Evolutionary conservation across 257 asterid species (phyloP), one percentile per base, ranked within the genome.

Genomic region (Solanum pennellii): DNA sequence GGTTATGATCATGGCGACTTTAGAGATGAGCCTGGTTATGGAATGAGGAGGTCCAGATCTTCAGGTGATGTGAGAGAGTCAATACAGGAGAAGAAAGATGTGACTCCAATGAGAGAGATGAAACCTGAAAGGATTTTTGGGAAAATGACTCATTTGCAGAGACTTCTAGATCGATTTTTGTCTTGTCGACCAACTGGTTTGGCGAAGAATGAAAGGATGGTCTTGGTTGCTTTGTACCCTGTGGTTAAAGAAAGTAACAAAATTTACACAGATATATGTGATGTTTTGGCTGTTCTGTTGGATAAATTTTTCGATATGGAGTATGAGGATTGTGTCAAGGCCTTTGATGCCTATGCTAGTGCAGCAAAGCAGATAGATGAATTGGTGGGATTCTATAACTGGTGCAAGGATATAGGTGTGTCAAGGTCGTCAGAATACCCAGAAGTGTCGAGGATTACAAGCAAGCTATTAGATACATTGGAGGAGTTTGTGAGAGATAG

Each of bases 401-500:
- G 95, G 96, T 94, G 96, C 86, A 94, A 92, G 92, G 96, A 94
- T 91, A 91, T 89, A 15, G 96, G 96, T 2, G 91, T 94, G 59
- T 91, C 96, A 1, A 90, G 96, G 83, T 88, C 94, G 5, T 92
- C 93, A 0, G 94, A 93, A 88, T 92, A 85, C 89, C 96, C 96
- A 1, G 95, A 94, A 86, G 94, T 94, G 82, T 93, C 91, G 88
- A 92, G 86, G 88, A 93, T 94, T 79, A 92, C 93, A 39, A 88
- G 94, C 44, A 94, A 94, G 79, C 90, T 94, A 79, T 83, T 93
- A 89, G 96, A 94, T 91, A 94, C 96, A n/a, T 75, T 94, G 93
- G 94, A 92, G 87, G 96, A 94, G 92, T 94, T 94, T 89, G 96
- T 94, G 87, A 90, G 95, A 90, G 96, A 94, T 74, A 90, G 94